A percentile compares a stretch with the other conserved stretches of the same genome.
These are phyloP conservation scores for Lodderomyces elongisporus DNA, from an alignment of 1,139 yeast species.

Conservation along the genomic window DNA sequence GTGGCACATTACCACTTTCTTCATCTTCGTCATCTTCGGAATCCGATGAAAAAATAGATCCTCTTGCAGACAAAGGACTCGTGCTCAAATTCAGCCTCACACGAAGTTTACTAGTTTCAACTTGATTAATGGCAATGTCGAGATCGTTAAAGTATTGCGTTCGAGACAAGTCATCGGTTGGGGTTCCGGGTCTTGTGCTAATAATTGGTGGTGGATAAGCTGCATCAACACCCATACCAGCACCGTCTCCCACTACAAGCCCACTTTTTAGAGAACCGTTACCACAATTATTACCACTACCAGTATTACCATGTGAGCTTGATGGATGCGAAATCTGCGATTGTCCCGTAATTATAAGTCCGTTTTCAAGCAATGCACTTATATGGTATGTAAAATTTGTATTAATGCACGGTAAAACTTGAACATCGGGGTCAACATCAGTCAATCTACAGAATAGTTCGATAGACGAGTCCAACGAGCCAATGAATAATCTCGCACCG, in stretches of 20 bases:
- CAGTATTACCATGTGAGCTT: conserved; percentile 15
- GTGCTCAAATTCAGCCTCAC: conserved; percentile 2
- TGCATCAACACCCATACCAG: too few species aligned
- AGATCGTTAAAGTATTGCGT: conserved; percentile 13
- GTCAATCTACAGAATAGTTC: conserved; percentile 69
- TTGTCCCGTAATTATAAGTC: conserved; percentile 82
- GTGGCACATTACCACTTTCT: conserved; percentile 59
- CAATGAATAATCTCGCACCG: conserved; percentile 76
- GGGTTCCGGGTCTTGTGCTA: conserved; percentile 35
- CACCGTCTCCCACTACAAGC: too few species aligned
- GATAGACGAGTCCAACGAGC: conserved; percentile 79
- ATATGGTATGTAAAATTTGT: conserved; percentile 85
- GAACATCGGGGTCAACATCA: conserved; percentile 49
- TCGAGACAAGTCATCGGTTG: conserved; percentile 17
- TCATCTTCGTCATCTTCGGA: conserved; percentile 23
- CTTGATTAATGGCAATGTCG: conserved; percentile 15
- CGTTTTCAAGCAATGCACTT: conserved; percentile 68
- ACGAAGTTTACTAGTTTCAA: conserved; percentile 4
- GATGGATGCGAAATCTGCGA: conserved; percentile 90
- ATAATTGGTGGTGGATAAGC: conserved; percentile 36
- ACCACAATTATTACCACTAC: conserved; percentile 11
- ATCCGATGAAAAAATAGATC: conserved; percentile 1
- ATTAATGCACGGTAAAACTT: conserved; percentile 76
- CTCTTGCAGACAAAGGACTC: conserved; percentile 1
- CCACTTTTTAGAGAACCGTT: too few species aligned